Evolutionary conservation across 352 stramenopile species (phyloP).

Genomic region (Achlya hypogyna): DNA sequence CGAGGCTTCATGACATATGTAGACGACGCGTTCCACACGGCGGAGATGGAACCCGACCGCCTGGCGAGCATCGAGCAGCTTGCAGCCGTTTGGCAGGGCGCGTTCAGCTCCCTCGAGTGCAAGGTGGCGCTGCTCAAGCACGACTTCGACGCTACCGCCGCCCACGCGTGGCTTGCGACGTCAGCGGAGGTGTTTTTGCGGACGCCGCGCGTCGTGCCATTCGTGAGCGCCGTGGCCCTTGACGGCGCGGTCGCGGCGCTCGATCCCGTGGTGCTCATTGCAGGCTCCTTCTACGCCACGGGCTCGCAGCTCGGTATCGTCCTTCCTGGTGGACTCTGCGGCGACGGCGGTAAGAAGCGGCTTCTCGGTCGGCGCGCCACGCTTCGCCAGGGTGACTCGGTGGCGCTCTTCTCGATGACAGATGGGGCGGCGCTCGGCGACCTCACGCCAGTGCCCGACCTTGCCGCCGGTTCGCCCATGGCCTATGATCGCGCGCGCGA

Average conservation of each 20-base stretch:
- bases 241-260: conserved; percentile 22
- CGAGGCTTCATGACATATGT: neutral
- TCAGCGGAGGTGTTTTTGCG: neutral
- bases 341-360: conserved; percentile 31
- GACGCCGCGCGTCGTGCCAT: neutral
- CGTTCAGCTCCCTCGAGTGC: conserved; percentile 50
- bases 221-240: neutral
- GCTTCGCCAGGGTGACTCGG: conserved; percentile 37
- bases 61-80: conserved; percentile 32
- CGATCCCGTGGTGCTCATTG: conserved; percentile 65
- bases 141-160: conserved; percentile 30
- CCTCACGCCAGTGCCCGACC: conserved; percentile 32
- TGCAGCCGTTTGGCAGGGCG: conserved; percentile 44
- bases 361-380: neutral
- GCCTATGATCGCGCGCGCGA: conserved; percentile 37
- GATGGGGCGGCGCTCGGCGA: conserved; percentile 28
- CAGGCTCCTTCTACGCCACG: conserved; percentile 60
- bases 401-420: conserved; percentile 59
- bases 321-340: conserved; percentile 50
- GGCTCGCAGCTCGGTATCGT: conserved; percentile 49
- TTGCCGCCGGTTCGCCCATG: conserved; percentile 52
- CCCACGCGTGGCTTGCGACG: conserved; percentile 35
- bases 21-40: conserved; percentile 12
- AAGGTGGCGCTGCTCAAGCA: conserved; percentile 45
- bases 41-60: neutral